Evolutionary conservation across 2,329 filamentous ascomycete species (phyloP), one percentile per base, ranked within the genome.

Genomic region (Colletotrichum orchidophilum): DNA sequence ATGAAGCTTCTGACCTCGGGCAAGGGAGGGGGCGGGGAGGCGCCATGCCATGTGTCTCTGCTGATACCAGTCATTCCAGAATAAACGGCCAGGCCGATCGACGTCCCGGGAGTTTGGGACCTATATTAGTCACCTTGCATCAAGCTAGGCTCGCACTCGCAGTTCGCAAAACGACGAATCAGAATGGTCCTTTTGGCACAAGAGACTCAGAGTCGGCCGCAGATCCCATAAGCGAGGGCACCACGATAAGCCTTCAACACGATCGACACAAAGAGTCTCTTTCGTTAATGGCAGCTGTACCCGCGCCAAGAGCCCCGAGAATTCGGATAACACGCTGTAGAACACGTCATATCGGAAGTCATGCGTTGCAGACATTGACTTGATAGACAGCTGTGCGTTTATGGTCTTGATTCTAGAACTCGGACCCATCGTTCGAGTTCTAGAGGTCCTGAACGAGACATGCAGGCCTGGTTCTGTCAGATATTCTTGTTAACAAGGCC

Each of bases 41-140:
- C 18, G 39, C 33, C 29, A 27, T 29, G 53, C 61, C 66, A 69
- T 65, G 66, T 69, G 66, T n/a, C 53, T 57, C 5, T 33, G 6
- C 13, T 39, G 58, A 13, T 35, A 26, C 21, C 29, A 27, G 53
- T 42, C 52, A 27, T 26, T 18, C 27, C 18, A 58, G 53, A 26
- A 33, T 52, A 54, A 65, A 59, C 61, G 42, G 53, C 53, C 31
- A 24, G 24, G n/a, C 61, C 61, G 66, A 65, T 46, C 24, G n/a
- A 46, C 53, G 53, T 65, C 66, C 66, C 66, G 66, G 33, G 26
- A 54, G 27, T 57, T 11, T 33, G 66, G 66, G 53, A 58, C 61
- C 52, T 54, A 59, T 9, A 33, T 39, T 65, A 65, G 53, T 13
- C 33, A 12, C 4, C 5, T 46, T 15, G n/a, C 15, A 54, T 59